Evolutionary conservation across 1,139 yeast species (phyloP).

Genomic region (Diutina sp.): DNA sequence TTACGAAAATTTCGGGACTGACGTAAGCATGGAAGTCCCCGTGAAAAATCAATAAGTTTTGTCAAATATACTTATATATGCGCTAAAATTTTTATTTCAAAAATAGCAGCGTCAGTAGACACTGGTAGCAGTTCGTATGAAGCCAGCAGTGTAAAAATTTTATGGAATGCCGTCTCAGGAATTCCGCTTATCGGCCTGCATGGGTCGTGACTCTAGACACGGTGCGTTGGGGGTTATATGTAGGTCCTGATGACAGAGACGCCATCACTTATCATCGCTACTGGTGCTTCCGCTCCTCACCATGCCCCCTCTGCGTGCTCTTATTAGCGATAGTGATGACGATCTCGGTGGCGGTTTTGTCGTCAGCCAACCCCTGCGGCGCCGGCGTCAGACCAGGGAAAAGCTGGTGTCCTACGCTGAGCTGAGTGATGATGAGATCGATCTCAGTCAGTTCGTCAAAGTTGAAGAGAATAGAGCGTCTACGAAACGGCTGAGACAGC

Average conservation of each 20-base stretch:
- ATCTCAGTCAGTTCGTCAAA: slow-evolving; percentile 9
- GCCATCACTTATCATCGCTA: neutral
- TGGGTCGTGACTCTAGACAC: neutral
- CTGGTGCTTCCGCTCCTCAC: neutral
- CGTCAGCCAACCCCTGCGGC: neutral
- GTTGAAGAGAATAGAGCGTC: slow-evolving; percentile 7
- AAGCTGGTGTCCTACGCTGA: slow-evolving; percentile 13
- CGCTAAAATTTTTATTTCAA: too few relatives aligned
- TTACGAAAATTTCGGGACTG: neutral
- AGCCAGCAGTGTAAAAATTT: neutral
- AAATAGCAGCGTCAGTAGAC: too few relatives aligned
- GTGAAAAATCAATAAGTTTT: too few relatives aligned
- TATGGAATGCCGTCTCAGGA: neutral
- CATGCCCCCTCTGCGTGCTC: neutral
- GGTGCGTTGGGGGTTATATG: neutral
- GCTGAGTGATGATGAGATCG: slow-evolving; percentile 11
- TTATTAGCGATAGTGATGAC: neutral
- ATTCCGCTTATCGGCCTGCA: neutral
- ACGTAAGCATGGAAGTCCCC: neutral
- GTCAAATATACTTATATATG: too few relatives aligned
- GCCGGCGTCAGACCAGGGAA: neutral
- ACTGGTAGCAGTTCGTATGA: neutral
- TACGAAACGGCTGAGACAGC: slow-evolving; percentile 6
- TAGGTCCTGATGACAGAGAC: neutral
- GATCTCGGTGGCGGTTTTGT: slow-evolving; percentile 1